These are phyloP conservation scores for Zasmidium citrigriseum DNA, from an alignment of 2,329 filamentous ascomycete genomes.

Conservation along the genomic window DNA sequence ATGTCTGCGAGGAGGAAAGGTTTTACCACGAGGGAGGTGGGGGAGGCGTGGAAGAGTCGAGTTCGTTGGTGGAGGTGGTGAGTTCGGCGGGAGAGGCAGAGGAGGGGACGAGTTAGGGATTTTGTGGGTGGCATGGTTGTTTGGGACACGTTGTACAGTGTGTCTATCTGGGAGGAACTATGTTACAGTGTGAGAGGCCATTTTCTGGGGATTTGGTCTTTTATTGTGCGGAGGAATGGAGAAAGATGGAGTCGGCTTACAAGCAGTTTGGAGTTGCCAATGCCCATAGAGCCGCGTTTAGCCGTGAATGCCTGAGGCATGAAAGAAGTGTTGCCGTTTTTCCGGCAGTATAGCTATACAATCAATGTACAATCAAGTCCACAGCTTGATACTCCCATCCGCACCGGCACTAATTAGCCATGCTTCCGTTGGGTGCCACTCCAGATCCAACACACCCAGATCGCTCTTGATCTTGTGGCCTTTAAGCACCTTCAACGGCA, in stretches of 20 bases:
- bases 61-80: constrained; percentile 9
- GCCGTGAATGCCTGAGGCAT: not conserved
- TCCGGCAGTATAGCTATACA: too few relatives aligned
- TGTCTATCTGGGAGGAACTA: not conserved
- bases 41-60: constrained; percentile 28
- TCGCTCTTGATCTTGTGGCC: constrained; percentile 86
- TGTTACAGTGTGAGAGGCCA: not conserved
- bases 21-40: constrained; percentile 58
- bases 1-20: constrained; percentile 83
- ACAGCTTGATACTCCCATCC: constrained; percentile 88
- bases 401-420: constrained; percentile 95
- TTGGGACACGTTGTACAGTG: not conserved
- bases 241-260: not conserved
- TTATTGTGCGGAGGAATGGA: not conserved
- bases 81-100: constrained; percentile 8
- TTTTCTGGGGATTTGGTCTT: not conserved
- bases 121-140: not conserved
- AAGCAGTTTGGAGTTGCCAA: not conserved
- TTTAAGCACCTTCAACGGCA: constrained; percentile 89
- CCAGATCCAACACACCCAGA: constrained; percentile 87
- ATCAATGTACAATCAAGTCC: constrained; percentile 52
- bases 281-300: not conserved
- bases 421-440: constrained; percentile 93
- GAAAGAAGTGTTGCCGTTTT: too few relatives aligned
- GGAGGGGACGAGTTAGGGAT: too few relatives aligned